phyloP scores from a whole-genome alignment of 352 stramenopile genomes.

The Globisporangium radiosum region DNA sequence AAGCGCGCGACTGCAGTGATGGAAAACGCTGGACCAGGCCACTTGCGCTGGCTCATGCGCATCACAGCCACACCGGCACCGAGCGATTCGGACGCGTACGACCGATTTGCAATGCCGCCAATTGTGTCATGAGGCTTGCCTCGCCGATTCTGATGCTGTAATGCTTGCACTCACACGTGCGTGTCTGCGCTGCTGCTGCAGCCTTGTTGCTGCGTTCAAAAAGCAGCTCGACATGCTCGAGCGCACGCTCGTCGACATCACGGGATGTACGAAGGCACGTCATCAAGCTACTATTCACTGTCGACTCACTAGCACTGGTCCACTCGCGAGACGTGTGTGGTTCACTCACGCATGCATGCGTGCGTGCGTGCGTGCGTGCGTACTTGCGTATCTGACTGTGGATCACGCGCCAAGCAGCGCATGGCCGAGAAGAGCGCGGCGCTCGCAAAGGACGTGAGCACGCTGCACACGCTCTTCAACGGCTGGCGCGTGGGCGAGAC shows the following conservation, averaged over 20 bases:
- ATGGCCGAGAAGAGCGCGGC: constrained; percentile 50
- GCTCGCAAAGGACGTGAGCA: constrained; percentile 44
- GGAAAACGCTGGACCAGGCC: constrained; percentile 51
- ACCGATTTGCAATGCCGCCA: neutral
- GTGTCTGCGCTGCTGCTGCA: constrained; percentile 8
- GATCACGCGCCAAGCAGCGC: constrained; percentile 16
- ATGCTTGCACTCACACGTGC: neutral
- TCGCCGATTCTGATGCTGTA: no score
- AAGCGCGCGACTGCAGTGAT: constrained; percentile 49
- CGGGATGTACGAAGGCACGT: constrained; percentile 36
- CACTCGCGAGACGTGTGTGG: neutral
- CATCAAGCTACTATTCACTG: no score
- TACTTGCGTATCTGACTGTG: neutral
- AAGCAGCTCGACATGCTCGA: constrained; percentile 55
- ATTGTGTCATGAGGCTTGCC: no score
- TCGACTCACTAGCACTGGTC: neutral
- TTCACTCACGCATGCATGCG: neutral
- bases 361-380: no score
- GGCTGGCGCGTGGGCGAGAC: constrained; percentile 46
- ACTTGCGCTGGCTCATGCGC: constrained; percentile 64
- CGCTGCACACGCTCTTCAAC: constrained; percentile 45
- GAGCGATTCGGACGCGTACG: constrained; percentile 32
- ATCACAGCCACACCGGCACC: constrained; percentile 31
- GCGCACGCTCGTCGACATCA: constrained; percentile 37
- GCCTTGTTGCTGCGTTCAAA: constrained; percentile 43